Evolutionary conservation across 768 basidiomycete species (phyloP).

Genomic region (Calvatia gigantea): DNA sequence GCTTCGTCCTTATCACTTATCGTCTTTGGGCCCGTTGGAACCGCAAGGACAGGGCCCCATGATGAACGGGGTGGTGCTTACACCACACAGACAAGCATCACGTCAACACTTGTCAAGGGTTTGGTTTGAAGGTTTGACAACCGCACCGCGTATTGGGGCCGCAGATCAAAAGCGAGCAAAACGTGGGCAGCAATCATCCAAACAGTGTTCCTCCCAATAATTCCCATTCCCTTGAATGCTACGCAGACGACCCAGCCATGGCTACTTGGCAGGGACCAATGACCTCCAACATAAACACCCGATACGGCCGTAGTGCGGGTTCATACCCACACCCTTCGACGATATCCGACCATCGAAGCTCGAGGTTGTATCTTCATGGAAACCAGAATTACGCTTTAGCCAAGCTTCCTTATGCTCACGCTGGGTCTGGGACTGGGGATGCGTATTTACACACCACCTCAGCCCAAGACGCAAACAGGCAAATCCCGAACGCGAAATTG

Average conservation of each 20-base stretch:
- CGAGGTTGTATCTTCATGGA: background rate
- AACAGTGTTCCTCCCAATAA: background rate
- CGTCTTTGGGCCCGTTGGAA: conserved; percentile 1
- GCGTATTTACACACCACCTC: no score
- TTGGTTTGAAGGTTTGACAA: background rate
- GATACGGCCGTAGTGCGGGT: background rate
- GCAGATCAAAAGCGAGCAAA: background rate
- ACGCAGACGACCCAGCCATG: background rate
- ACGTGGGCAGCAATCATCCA: background rate
- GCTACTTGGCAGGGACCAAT: no score
- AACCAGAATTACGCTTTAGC: background rate
- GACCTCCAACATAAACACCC: no score
- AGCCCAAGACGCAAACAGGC: no score
- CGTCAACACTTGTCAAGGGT: background rate
- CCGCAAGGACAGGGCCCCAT: background rate
- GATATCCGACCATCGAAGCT: background rate
- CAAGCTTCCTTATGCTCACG: no score
- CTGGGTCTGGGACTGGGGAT: no score
- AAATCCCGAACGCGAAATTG: no score
- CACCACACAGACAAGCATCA: background rate
- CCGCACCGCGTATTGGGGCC: background rate
- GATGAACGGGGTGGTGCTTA: background rate
- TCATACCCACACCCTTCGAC: background rate
- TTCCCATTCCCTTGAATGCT: background rate
- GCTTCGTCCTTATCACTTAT: background rate